Evolutionary conservation across 1,284 basidiomycete genomes (phyloP).

Genomic region (Agroathelia rolfsii): DNA sequence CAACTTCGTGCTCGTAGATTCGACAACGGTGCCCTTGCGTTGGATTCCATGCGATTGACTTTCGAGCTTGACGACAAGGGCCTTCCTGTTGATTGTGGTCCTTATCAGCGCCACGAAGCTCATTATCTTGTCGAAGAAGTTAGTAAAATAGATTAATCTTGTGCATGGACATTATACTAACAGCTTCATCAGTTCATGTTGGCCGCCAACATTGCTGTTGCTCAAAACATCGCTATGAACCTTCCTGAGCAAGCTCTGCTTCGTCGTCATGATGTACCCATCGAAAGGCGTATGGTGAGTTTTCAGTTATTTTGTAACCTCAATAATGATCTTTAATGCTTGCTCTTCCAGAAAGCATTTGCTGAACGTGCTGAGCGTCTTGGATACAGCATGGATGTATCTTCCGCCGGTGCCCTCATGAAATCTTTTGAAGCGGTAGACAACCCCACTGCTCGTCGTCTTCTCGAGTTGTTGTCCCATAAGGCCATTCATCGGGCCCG

Average conservation of each 20-base stretch:
- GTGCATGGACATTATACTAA: slow-evolving; percentile 7
- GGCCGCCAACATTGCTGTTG: slow-evolving; percentile 82
- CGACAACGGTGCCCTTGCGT: slow-evolving; percentile 72
- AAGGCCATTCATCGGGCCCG: slow-evolving; percentile 90
- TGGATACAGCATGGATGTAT: slow-evolving; percentile 76
- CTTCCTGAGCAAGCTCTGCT: slow-evolving; percentile 93
- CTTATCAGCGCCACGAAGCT: slow-evolving; percentile 60
- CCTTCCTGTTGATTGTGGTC: slow-evolving; percentile 72
- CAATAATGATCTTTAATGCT: slow-evolving; percentile 7
- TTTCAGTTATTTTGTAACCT: slow-evolving; percentile 2
- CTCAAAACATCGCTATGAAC: slow-evolving; percentile 87
- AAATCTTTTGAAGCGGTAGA: slow-evolving; percentile 68
- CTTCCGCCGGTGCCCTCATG: slow-evolving; percentile 78
- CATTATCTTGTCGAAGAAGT: slow-evolving; percentile 88
- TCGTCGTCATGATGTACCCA: slow-evolving; percentile 86
- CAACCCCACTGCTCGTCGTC: slow-evolving; percentile 62
- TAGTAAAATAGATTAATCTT: slow-evolving; percentile 10
- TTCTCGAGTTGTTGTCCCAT: slow-evolving; percentile 74
- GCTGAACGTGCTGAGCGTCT: slow-evolving; percentile 73
- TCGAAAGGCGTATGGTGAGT: slow-evolving; percentile 79
- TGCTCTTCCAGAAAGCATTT: slow-evolving; percentile 53
- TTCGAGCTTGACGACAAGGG: slow-evolving; percentile 81
- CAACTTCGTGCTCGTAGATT: slow-evolving; percentile 70
- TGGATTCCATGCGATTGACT: slow-evolving; percentile 63
- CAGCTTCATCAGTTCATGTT: slow-evolving; percentile 75